phyloP scores from a whole-genome alignment of 208 protist genomes.

The Crithidia thermophila region DNA sequence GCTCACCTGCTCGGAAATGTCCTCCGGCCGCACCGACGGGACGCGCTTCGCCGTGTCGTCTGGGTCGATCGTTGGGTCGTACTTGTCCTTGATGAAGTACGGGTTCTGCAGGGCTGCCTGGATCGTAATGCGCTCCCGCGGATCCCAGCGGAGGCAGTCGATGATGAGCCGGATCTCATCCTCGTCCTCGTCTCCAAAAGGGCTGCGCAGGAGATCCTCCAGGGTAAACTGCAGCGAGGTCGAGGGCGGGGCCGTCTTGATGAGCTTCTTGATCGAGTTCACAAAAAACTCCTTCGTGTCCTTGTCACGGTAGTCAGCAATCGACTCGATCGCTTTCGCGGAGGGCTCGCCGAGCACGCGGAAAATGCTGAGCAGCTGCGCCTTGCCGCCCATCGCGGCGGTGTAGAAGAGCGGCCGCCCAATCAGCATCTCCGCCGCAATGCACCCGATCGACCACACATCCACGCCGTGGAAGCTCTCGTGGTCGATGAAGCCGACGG shows the following conservation, averaged over 20 bases:
- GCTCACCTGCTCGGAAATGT: conserved; percentile 59
- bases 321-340: conserved; percentile 69
- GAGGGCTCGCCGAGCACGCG: conserved; percentile 81
- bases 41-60: conserved; percentile 57
- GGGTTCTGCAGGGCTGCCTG: conserved; percentile 71
- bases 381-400: conserved; percentile 85
- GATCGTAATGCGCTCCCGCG: conserved; percentile 69
- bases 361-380: conserved; percentile 94
- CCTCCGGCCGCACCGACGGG: conserved; percentile 54
- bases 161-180: conserved; percentile 78
- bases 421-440: conserved; percentile 90
- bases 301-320: conserved; percentile 64
- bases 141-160: conserved; percentile 72
- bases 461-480: conserved; percentile 79
- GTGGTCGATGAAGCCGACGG: conserved; percentile 81
- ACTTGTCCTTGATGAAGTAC: conserved; percentile 80
- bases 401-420: conserved; percentile 86
- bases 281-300: conserved; percentile 49
- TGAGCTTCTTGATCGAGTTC: conserved; percentile 35
- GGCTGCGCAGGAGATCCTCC: conserved; percentile 50
- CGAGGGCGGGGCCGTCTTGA: conserved; percentile 19
- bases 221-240: conserved; percentile 19
- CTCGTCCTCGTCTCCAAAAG: conserved; percentile 69
- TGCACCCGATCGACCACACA: conserved; percentile 93
- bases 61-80: conserved; percentile 68